A percentile compares a stretch with the other conserved stretches of the same genome.
These are phyloP conservation scores for Candida michaelii DNA, from an alignment of 805 yeast species.

Conservation along the genomic window DNA sequence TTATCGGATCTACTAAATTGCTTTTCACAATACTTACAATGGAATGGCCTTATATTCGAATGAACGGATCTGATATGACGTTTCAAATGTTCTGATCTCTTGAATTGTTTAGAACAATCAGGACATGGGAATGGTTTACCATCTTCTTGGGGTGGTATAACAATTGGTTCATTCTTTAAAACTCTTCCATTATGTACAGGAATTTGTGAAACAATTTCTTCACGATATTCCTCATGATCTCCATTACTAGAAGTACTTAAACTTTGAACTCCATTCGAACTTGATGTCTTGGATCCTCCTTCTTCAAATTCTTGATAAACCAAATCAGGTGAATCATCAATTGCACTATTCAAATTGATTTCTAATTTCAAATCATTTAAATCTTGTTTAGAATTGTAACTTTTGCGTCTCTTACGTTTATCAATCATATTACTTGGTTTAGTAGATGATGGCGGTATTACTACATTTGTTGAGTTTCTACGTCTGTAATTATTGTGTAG, in stretches of 20 bases:
- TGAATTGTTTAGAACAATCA: slow-evolving; percentile 43
- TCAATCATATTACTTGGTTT: slow-evolving; percentile 2
- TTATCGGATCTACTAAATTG: slow-evolving; percentile 43
- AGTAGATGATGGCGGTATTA: neutral
- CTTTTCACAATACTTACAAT: slow-evolving; percentile 45
- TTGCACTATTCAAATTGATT: slow-evolving; percentile 1
- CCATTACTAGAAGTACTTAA: slow-evolving; percentile 3
- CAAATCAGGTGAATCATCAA: slow-evolving; percentile 7
- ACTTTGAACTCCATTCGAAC: slow-evolving; percentile 5
- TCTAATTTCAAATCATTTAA: slow-evolving; percentile 4
- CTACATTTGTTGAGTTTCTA: slow-evolving; percentile 23
- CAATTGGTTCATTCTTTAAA: slow-evolving; percentile 11
- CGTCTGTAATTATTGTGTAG: slow-evolving; percentile 21
- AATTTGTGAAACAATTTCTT: slow-evolving; percentile 6
- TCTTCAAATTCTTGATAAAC: slow-evolving; percentile 7
- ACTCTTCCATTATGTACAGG: slow-evolving; percentile 10
- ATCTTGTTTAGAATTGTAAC: slow-evolving; percentile 6
- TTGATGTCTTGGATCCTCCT: slow-evolving; percentile 2
- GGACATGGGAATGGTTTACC: slow-evolving; percentile 39
- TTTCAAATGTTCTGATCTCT: slow-evolving; percentile 44
- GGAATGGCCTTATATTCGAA: slow-evolving; percentile 45
- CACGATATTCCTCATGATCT: slow-evolving; percentile 3
- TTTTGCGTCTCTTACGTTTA: slow-evolving; percentile 9
- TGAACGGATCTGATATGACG: slow-evolving; percentile 45
- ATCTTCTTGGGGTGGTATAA: slow-evolving; percentile 16